Evolutionary conservation across 345 rosid species (phyloP), one percentile per base, ranked within the genome.

Genomic region (Corymbia maculata): DNA sequence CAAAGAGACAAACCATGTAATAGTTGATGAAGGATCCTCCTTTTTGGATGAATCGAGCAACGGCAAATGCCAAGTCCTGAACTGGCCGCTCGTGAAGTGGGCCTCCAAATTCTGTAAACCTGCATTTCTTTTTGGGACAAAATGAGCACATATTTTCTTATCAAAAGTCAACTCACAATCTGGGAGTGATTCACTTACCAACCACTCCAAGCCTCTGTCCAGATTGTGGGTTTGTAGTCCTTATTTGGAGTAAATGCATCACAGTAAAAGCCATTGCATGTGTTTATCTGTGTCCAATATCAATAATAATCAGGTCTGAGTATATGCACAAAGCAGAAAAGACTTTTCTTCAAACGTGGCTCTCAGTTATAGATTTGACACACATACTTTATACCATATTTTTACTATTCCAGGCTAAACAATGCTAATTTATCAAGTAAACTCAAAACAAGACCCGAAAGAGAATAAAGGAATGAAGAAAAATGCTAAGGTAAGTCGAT

Each of bases 171-270:
- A 70, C 82, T 70, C 2, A 70, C 79, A 30, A 68, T 30, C 45
- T 4, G 47, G 47, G 47, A 75, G 47, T 68, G 32, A 57, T 61
- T 85, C 53, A 50, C 92, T 79, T 93, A 97, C 99, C 99, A 98
- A 91, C 99, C 99, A 89, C 97, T 98, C 99, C 99, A 98, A 88
- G 99, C 98, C 91, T 98, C 99, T 44, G 99, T 98, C 99, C 99
- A 98, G 42, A 98, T 93, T 30, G 95, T 92, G 59, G 99, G 99
- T 92, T 98, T 98, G 93, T 97, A 97, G 57, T 98, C 98, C 89
- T 95, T 95, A 92, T 98, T 98, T 7, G 99, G 99, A 75, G 96
- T n/a, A 91, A 98, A 98, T n/a, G 95, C 88, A 90, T 98, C 98
- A 87, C 99, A 98, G 93, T 98, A 98, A 92, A 98, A 98, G 80